Conservation (phyloP, 345 rosid species). For the Syzygium aromaticum region DNA sequence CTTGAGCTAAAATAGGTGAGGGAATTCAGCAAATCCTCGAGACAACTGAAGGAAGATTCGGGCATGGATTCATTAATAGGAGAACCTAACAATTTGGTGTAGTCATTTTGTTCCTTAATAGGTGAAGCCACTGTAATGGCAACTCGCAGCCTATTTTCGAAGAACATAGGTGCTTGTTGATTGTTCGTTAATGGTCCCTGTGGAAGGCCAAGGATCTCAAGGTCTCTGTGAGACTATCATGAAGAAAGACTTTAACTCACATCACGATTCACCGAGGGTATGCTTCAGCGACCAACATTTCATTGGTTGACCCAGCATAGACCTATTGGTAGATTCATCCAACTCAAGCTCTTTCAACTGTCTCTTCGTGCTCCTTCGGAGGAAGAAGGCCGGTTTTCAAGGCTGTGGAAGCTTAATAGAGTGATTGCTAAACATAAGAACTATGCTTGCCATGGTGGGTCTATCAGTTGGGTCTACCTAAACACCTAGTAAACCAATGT, state of each 20-base stretch:
- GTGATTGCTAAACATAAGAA: background rate
- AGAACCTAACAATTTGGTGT: background rate
- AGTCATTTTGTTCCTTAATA: background rate
- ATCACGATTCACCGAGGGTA: background rate
- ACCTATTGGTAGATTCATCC: background rate
- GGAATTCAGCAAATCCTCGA: too few species aligned
- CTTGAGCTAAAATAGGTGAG: too few species aligned
- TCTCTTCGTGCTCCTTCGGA: background rate
- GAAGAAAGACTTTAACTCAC: too few species aligned
- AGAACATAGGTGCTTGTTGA: too few species aligned
- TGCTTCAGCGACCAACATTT: background rate
- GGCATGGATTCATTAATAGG: too few species aligned
- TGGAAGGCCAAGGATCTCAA: too few species aligned
- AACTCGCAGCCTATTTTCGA: background rate
- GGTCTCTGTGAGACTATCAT: too few species aligned
- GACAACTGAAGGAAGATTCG: too few species aligned
- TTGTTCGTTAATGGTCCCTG: too few species aligned
- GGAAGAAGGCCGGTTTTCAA: background rate
- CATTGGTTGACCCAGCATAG: background rate
- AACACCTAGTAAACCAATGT: slow-evolving; percentile 16
- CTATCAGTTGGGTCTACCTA: slow-evolving; percentile 14
- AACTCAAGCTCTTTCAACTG: background rate
- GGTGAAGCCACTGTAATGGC: background rate
- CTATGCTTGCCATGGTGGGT: slow-evolving; percentile 15
- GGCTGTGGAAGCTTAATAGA: background rate